Conservation (phyloP, 169 alveolate genomes). For the Sarcocystis neurona region DNA sequence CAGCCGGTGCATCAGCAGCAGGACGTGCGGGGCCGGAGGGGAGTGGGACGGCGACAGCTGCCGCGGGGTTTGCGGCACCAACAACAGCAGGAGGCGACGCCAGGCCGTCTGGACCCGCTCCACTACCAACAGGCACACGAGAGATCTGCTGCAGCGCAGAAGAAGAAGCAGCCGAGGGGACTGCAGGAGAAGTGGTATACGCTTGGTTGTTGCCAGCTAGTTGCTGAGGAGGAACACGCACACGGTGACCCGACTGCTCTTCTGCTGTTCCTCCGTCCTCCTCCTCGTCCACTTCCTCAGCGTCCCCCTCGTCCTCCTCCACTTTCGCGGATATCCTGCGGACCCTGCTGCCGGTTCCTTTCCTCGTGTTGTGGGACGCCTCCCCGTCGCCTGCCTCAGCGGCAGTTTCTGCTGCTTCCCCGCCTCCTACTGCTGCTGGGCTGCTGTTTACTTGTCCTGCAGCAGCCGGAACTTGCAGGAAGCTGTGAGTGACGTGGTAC, state of each 20-base stretch:
- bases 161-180: no score
- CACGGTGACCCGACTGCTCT: no score
- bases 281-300: neutral
- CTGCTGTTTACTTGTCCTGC: neutral
- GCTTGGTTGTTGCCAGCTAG: no score
- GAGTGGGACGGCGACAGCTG: neutral
- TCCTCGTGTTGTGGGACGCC: neutral
- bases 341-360: neutral
- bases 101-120: neutral
- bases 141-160: neutral
- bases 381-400: neutral
- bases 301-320: neutral
- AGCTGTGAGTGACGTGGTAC: neutral
- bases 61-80: neutral
- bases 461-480: neutral
- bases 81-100: neutral
- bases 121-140: neutral
- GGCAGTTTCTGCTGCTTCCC: neutral
- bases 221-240: no score
- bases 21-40: neutral
- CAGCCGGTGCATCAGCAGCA: neutral
- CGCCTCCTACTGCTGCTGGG: neutral
- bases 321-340: neutral
- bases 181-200: no score
- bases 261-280: no score